Base-by-base conservation (phyloP, 306 rosid species). In the Gleditsia sinensis region DNA sequence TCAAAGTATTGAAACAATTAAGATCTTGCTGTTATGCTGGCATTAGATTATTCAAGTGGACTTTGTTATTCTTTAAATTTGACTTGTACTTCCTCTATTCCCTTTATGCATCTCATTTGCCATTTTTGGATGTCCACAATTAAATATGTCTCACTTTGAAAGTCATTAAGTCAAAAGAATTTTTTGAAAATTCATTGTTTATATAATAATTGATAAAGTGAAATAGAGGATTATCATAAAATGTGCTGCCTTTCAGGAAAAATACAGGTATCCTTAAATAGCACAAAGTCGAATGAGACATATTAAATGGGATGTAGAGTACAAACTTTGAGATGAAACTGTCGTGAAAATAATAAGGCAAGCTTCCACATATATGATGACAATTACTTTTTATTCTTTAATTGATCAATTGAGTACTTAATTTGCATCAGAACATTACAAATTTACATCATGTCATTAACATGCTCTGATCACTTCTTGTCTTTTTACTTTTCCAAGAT, bases 401-500 rank as follows among this genome's bases (percentile, higher is more conserved):
- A 6, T 42, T 0, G 8, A 11, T n/a, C 14, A 3, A 33, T 7
- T 59, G 17, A 30, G 16, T n/a, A n/a, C 13, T 59, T 59, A 37
- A 32, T 14, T 57, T 83, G 60, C 51, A 58, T 70, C 43, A 25
- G 37, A 82, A 67, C 64, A 64, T 78, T 32, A 20, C 20, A 46
- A 46, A n/a, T n/a, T n/a, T n/a, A n/a, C n/a, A n/a, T n/a, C 20
- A 53, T 72, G 70, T 53, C 71, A 65, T 61, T 71, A 19, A 76
- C 61, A 7, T 75, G 37, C 39, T 59, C 53, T 71, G 49, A 23
- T 37, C 40, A 21, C 71, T 57, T 54, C 70, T 19, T 49, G 64
- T 63, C 24, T 20, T 69, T 65, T 43, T 11, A 25, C 61, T 57
- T 72, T 82, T 82, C 11, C 11, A 56, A 30, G 14, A 14, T 68